Evolutionary conservation across 2,329 filamentous ascomycete species (phyloP).

Genomic region (Phyllosticta citribraziliensis): DNA sequence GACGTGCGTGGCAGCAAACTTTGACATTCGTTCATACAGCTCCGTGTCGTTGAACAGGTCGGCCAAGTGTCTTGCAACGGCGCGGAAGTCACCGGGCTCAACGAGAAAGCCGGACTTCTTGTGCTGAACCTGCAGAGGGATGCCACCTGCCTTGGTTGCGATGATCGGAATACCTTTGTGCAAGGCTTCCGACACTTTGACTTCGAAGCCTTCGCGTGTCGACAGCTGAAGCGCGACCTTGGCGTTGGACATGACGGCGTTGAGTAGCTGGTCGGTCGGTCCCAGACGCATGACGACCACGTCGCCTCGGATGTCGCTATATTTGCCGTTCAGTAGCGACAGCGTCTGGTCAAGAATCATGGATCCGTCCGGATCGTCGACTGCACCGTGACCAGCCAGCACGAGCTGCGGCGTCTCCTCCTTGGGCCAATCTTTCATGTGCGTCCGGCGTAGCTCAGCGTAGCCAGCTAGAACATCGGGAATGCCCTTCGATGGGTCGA

Average conservation of each 20-base stretch:
- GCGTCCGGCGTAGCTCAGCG: conserved; percentile 56
- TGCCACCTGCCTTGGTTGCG: conserved; percentile 65
- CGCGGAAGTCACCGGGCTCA: conserved; percentile 56
- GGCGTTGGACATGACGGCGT: conserved; percentile 62
- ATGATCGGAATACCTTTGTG: conserved; percentile 74
- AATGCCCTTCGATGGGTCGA: conserved; percentile 77
- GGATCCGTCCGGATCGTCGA: conserved; percentile 70
- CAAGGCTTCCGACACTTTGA: conserved; percentile 75
- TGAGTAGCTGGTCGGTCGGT: conserved; percentile 71
- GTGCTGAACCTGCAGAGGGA: conserved; percentile 67
- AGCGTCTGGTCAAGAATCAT: conserved; percentile 64
- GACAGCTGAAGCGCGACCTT: conserved; percentile 70
- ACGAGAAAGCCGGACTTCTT: conserved; percentile 66
- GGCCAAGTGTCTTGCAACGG: conserved; percentile 58
- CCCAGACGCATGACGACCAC: conserved; percentile 69
- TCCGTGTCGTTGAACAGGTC: conserved; percentile 56
- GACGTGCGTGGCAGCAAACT: conserved; percentile 54
- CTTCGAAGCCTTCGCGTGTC: conserved; percentile 73
- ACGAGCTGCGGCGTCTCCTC: conserved; percentile 59
- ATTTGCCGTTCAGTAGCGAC: conserved; percentile 52
- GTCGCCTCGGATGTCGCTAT: conserved; percentile 39
- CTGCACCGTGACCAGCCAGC: conserved; percentile 67
- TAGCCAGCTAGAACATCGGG: conserved; percentile 68
- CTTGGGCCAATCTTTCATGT: conserved; percentile 41
- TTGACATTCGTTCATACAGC: conserved; percentile 58